Evolutionary conservation across 345 rosid species (phyloP).

Genomic region (Salix purpurea): DNA sequence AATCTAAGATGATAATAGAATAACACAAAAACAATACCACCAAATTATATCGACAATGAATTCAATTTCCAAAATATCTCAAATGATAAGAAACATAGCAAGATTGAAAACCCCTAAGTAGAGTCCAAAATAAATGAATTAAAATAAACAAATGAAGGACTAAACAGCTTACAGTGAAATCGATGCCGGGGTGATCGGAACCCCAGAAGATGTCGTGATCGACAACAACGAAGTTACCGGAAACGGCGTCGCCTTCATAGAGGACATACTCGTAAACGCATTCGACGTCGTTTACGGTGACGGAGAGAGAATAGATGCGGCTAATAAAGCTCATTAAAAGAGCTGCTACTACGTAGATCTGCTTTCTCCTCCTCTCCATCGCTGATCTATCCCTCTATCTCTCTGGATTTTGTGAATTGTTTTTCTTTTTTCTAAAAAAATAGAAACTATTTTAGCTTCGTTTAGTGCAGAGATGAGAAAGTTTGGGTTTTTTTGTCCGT

Average conservation of each 20-base stretch:
- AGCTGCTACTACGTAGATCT: conserved; percentile 27
- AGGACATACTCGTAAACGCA: conserved; percentile 92
- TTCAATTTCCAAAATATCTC: too few species aligned
- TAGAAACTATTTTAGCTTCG: background rate
- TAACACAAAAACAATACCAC: too few species aligned
- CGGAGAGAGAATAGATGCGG: conserved; percentile 65
- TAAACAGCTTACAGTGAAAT: conserved; percentile 52
- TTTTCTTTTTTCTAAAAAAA: background rate
- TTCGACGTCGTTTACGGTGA: conserved; percentile 79
- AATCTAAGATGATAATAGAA: too few species aligned
- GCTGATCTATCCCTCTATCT: conserved; percentile 10
- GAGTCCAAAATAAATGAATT: background rate
- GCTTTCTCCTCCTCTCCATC: conserved; percentile 36
- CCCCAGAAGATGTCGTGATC: conserved; percentile 99
- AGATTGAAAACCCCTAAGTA: background rate
- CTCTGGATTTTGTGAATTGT: background rate
- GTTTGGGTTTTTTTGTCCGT: background rate
- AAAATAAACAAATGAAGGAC: background rate
- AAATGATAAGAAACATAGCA: too few species aligned
- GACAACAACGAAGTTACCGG: conserved; percentile 96
- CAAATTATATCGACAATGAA: too few species aligned
- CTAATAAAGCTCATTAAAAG: conserved; percentile 37
- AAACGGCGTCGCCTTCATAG: conserved; percentile 82
- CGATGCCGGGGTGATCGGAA: conserved; percentile 96
- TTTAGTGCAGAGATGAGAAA: too few species aligned